Conservation (phyloP, 1,284 basidiomycete species). For the Trichosporon sp. region DNA sequence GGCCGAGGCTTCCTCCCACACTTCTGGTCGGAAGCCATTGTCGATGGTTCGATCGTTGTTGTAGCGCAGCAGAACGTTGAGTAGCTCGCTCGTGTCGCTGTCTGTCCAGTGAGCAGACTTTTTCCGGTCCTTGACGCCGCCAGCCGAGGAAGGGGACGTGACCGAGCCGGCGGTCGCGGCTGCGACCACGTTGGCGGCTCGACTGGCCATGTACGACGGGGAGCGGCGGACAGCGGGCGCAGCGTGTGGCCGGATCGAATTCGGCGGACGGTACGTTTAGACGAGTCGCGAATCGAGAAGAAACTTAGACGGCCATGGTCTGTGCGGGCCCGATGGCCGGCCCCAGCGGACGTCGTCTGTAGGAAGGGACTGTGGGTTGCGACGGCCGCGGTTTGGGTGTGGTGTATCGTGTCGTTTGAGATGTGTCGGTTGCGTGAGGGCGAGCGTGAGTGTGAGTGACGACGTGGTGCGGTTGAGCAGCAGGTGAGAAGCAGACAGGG, state of each 20-base stretch:
- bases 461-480: not conserved
- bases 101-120: constrained; percentile 42
- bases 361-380: not conserved
- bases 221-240: not conserved
- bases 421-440: too few species aligned
- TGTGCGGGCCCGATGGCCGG: constrained; percentile 1
- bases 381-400: not conserved
- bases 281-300: not conserved
- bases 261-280: not conserved
- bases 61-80: constrained; percentile 29
- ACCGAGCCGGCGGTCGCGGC: constrained; percentile 2
- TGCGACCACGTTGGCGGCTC: constrained; percentile 1
- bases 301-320: constrained; percentile 1
- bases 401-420: not conserved
- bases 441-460: not conserved
- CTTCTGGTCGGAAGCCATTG: constrained; percentile 42
- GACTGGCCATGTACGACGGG: constrained; percentile 1
- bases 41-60: constrained; percentile 36
- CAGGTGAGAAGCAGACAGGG: too few species aligned
- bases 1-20: constrained; percentile 35
- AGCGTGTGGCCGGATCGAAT: not conserved
- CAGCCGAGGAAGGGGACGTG: constrained; percentile 22
- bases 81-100: constrained; percentile 31
- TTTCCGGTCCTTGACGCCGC: constrained; percentile 31
- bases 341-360: not conserved